These are phyloP conservation scores for Daldinia decipiens DNA, from an alignment of 495 filamentous ascomycete species.

Conservation along the genomic window DNA sequence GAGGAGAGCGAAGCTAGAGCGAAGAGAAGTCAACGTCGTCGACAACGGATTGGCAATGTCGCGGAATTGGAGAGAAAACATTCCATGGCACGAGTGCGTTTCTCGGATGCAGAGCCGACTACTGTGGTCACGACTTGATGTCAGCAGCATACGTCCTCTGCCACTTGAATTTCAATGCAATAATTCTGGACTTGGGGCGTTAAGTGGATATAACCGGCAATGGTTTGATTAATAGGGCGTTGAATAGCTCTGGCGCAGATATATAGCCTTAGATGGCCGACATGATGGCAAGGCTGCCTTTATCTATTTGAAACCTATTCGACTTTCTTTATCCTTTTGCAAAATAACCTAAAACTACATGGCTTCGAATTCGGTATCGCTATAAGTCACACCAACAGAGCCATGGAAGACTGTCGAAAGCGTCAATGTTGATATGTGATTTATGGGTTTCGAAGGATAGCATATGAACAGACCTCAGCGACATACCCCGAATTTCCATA, in stretches of 20 bases:
- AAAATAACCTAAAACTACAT: constrained; percentile 7
- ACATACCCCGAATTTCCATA: constrained; percentile 23
- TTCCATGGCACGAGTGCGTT: constrained; percentile 44
- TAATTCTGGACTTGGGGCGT: constrained; percentile 36
- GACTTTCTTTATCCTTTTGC: constrained; percentile 13
- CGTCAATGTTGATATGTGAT: constrained; percentile 8
- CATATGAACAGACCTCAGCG: not conserved
- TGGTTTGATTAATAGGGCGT: constrained; percentile 18
- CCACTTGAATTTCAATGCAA: not conserved
- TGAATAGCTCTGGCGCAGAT: constrained; percentile 23
- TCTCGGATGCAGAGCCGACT: constrained; percentile 43
- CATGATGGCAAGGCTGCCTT: constrained; percentile 11
- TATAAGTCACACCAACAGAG: not conserved
- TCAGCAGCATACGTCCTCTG: constrained; percentile 8
- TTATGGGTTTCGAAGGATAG: constrained; percentile 7
- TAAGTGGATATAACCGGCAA: constrained; percentile 22
- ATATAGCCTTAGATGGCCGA: constrained; percentile 12
- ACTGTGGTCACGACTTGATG: constrained; percentile 44
- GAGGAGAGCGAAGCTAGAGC: constrained; percentile 87
- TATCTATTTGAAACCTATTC: constrained; percentile 19
- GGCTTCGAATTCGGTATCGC: constrained; percentile 1
- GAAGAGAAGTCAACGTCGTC: constrained; percentile 72
- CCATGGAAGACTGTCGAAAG: constrained; percentile 11
- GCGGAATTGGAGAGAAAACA: constrained; percentile 42
- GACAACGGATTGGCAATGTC: constrained; percentile 48